Base-by-base conservation (phyloP, 2,329 filamentous ascomycete species). In the Xylariomycetidae sp. region DNA sequence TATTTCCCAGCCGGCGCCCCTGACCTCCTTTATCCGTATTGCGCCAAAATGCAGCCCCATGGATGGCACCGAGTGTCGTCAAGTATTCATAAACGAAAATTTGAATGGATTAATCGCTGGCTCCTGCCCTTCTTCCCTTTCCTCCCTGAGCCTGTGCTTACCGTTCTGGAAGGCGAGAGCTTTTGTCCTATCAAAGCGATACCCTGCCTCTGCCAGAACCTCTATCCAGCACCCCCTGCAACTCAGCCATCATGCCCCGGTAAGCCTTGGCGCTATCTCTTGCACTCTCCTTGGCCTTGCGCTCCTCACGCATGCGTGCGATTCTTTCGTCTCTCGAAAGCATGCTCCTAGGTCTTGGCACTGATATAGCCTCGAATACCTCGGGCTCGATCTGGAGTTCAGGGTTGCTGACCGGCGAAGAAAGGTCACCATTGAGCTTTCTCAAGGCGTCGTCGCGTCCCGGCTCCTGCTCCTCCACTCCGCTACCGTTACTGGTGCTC, bases 331-430 rank as follows among this genome's bases (percentile, higher is more conserved):
- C 89, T 51, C 90, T 71, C 1, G 85, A 87, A 45, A 96, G 67
- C 33, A 74, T 70, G 49, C 78, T 84, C 44, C 82, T 74, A 39
- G 84, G 80, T 25, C 82, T 72, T 6, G 78, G 84, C 37, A 86
- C 68, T 2, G 89, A 88, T 23, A 97, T 78, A 0, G 89, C 92
- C 61, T 98, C 92, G 42, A 95, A 97, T 1, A 98, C 77, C 53
- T 94, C 85, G 33, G 84, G 80, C 35, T 78, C 74, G 32, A 86
- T 82, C 2, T 67, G 70, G 37, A 77, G 76, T 30, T 80, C 80
- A 2, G 69, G 70, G 11, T 62, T 62, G 26, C 74, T 74, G 19
- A 69, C 63, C 36, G 67, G 62, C 17, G 66, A 66, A 11, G 69
- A 65, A 15, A 68, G 64, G 32, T 88, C 86, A 30, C 88, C 88